Evolutionary conservation across 805 yeast species (phyloP).

Genomic region (Metschnikowia vanudenii): DNA sequence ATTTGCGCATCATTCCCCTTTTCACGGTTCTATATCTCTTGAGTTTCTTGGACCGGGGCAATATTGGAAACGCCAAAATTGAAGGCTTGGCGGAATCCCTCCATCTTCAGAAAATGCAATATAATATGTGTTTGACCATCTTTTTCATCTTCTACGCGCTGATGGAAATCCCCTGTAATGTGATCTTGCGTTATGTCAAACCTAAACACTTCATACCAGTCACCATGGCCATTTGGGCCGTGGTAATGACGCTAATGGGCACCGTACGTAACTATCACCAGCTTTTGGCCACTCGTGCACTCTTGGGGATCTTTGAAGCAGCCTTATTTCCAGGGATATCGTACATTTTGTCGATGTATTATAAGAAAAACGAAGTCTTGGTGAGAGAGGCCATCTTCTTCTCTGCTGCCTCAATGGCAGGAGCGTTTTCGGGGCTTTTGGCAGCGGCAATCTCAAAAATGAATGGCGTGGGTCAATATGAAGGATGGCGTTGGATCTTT

Average conservation of each 20-base stretch:
- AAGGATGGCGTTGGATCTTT: slow-evolving; percentile 21
- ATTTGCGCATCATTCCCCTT: slow-evolving; percentile 68
- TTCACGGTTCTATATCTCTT: slow-evolving; percentile 71
- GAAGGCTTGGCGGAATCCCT: slow-evolving; percentile 64
- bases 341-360: slow-evolving; percentile 65
- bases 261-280: slow-evolving; percentile 58
- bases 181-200: slow-evolving; percentile 51
- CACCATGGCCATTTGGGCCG: slow-evolving; percentile 62
- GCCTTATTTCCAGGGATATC: slow-evolving; percentile 76
- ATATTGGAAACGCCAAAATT: slow-evolving; percentile 75
- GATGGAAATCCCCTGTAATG: slow-evolving; percentile 66
- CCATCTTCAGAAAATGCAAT: slow-evolving; percentile 54
- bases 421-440: slow-evolving; percentile 75
- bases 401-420: slow-evolving; percentile 70
- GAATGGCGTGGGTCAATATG: slow-evolving; percentile 30
- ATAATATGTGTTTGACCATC: slow-evolving; percentile 61
- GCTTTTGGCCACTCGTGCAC: slow-evolving; percentile 59
- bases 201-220: slow-evolving; percentile 65
- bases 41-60: slow-evolving; percentile 78
- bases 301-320: slow-evolving; percentile 67
- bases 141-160: slow-evolving; percentile 70
- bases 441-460: slow-evolving; percentile 63
- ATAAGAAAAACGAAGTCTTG: slow-evolving; percentile 63
- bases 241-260: slow-evolving; percentile 64
- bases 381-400: slow-evolving; percentile 68